A percentile compares a stretch with the other conserved stretches of the same genome.
These are phyloP conservation scores for Diplodia seriata DNA, from an alignment of 2,329 filamentous ascomycete species.

Conservation along the genomic window DNA sequence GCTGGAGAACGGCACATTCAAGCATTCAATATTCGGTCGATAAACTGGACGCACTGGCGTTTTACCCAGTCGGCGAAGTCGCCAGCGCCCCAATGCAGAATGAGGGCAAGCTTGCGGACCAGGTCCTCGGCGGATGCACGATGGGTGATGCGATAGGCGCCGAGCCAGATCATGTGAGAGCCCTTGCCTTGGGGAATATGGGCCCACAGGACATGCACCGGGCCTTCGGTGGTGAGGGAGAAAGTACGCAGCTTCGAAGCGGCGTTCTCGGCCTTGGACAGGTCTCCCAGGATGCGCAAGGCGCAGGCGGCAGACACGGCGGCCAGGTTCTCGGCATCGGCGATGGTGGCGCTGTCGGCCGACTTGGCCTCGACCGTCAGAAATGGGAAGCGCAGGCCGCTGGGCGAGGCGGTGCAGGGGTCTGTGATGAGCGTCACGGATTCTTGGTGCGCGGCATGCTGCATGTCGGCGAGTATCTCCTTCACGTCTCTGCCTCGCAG, in stretches of 20 bases:
- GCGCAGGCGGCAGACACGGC: neutral
- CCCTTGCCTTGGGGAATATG: neutral
- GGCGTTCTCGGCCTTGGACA: neutral
- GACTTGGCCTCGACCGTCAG: neutral
- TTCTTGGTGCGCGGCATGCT: neutral
- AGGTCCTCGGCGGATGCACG: neutral
- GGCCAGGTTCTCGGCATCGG: neutral
- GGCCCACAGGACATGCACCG: neutral
- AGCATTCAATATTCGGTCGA: neutral
- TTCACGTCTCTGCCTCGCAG: neutral
- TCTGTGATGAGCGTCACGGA: neutral
- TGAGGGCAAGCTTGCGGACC: neutral
- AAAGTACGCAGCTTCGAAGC: neutral
- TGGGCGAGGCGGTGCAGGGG: neutral
- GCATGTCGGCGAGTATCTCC: neutral
- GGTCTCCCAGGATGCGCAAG: neutral
- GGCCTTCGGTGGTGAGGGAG: neutral
- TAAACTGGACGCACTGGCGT: neutral
- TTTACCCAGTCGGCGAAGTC: neutral
- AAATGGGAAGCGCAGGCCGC: conserved; percentile 10
- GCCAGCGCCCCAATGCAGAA: neutral
- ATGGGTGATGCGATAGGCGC: conserved; percentile 8
- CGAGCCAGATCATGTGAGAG: conserved; percentile 12
- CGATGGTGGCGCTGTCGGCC: neutral
- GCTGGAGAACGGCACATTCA: neutral